Conservation (phyloP, 2,329 filamentous ascomycete species). For the Lasiodiplodia theobromae region DNA sequence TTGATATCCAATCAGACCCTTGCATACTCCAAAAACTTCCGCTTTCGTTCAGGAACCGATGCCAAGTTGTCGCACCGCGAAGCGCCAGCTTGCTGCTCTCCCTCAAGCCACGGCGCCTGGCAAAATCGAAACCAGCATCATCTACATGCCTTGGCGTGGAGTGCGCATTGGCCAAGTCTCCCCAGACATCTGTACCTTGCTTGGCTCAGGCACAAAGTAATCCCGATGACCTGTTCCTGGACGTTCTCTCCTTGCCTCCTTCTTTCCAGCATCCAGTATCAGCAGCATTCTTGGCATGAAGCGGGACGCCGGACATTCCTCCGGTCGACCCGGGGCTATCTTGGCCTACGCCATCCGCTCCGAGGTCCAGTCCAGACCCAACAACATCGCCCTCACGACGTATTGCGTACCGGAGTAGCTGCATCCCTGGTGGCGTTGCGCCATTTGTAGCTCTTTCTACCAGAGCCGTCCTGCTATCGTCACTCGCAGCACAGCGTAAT, state of each 20-base stretch:
- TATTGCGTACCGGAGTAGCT: not conserved
- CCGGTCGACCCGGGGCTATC: not conserved
- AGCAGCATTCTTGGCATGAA: slow-evolving; percentile 7
- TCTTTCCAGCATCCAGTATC: not conserved
- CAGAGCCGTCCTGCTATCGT: not conserved
- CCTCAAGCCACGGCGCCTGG: slow-evolving; percentile 1
- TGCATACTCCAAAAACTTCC: slow-evolving; percentile 3
- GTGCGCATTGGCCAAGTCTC: slow-evolving; percentile 16
- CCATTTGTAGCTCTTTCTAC: not conserved
- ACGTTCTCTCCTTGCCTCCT: not conserved
- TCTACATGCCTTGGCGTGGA: slow-evolving; percentile 4
- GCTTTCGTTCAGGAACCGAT: not conserved
- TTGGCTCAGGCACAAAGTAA: slow-evolving; percentile 16
- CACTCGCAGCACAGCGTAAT: not conserved
- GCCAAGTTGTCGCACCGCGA: not conserved
- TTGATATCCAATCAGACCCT: slow-evolving; percentile 2
- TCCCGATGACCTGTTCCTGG: slow-evolving; percentile 8
- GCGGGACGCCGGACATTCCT: slow-evolving; percentile 16
- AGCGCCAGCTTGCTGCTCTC: not conserved
- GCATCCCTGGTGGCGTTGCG: not conserved
- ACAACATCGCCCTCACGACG: not conserved
- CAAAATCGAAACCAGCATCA: not conserved
- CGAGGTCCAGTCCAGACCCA: not conserved
- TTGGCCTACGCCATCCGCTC: not conserved
- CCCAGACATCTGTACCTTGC: not conserved